Evolutionary conservation across 306 rosid species (phyloP), one percentile per base, ranked within the genome.

Genomic region (Vigna radiata): DNA sequence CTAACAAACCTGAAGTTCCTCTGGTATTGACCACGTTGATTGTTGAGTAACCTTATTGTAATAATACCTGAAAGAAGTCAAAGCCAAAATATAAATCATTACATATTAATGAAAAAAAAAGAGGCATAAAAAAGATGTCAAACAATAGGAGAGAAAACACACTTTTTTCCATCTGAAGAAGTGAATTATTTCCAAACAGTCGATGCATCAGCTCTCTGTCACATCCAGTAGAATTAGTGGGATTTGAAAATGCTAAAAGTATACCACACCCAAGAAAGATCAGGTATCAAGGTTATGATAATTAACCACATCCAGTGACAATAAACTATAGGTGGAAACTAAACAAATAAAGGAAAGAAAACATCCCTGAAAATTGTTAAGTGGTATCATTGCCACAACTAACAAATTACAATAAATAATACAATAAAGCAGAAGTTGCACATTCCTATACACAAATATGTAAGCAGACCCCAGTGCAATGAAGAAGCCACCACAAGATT

Each of bases 181-280:
- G 94, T 88, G 82, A 91, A 96, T 75, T 96, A 98, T 85, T 92
- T 96, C 99, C 99, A 96, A 77, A 96, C 98, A 77, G 99, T 96
- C 61, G 99, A 96, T 68, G 99, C 99, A 80, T 96, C 99, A 5
- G 99, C 99, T 81, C 93, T 90, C 99, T 96, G 96, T 83, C 81
- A 84, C 78, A 87, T 85, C 81, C 80, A 88, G 83, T 74, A 86
- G 66, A 88, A 74, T 76, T 86, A 85, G 81, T 61, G 43, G 76
- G 37, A 81, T 33, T 81, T 76, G 27, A 61, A 70, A 81, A 72
- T 73, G 68, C 82, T 70, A 77, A 68, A 39, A 29, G 59, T 55
- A 67, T 16, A 84, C 25, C 54, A 77, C 67, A 77, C 67, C 68
- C 49, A 39, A 44, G 41, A 81, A 78, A 81, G 58, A 76, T 53